Evolutionary conservation across 176 grass and related monocot genomes (phyloP).

Genomic region (Avena atlantica): DNA sequence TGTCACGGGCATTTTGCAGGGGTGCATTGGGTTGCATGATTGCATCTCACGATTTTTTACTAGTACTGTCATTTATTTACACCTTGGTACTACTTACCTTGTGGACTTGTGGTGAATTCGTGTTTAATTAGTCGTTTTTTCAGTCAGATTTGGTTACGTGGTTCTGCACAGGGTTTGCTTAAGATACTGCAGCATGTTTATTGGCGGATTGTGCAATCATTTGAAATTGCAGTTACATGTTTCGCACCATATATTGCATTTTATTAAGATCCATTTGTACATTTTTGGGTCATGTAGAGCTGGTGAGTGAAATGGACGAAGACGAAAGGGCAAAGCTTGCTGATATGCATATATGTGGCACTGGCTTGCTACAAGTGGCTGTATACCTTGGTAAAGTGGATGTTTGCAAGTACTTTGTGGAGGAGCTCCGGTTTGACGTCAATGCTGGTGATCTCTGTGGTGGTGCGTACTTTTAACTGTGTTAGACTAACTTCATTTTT

Average conservation of each 20-base stretch:
- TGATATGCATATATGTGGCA: constrained; percentile 11
- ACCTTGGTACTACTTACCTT: neutral
- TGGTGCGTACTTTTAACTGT: neutral
- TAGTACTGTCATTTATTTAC: neutral
- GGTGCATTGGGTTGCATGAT: neutral
- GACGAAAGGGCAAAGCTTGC: neutral
- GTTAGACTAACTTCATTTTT: neutral
- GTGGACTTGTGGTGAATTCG: neutral
- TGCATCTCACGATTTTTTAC: neutral
- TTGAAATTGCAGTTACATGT: neutral
- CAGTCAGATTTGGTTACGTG: neutral
- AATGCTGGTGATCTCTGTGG: neutral
- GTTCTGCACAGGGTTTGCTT: neutral
- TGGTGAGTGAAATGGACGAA: neutral
- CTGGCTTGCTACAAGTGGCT: neutral
- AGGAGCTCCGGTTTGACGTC: constrained; percentile 36
- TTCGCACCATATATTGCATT: neutral
- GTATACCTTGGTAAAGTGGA: neutral
- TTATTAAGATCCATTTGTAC: neutral
- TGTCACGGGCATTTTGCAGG: neutral
- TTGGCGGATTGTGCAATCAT: neutral
- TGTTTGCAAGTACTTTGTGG: constrained; percentile 44
- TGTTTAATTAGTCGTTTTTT: neutral
- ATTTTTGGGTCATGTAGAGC: neutral
- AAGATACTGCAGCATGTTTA: neutral